Evolutionary conservation across 1,139 yeast genomes (phyloP).

Genomic region (Pichia sp.): DNA sequence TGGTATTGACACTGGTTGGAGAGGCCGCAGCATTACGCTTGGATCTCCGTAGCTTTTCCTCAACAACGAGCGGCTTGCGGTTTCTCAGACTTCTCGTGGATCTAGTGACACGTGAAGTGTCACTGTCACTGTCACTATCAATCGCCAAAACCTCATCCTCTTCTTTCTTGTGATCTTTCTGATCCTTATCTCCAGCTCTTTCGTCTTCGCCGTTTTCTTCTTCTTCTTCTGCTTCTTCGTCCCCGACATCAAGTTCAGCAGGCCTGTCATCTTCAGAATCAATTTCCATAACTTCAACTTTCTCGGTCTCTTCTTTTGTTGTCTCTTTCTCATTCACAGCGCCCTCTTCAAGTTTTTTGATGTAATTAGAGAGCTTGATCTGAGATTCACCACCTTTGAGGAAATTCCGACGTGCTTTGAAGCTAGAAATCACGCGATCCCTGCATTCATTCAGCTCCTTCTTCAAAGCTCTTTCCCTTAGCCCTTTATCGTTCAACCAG

Average conservation of each 20-base stretch:
- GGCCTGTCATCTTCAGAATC: neutral
- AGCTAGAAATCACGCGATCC: constrained; percentile 52
- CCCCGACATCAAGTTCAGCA: neutral
- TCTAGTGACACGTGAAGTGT: constrained; percentile 3
- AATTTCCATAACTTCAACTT: neutral
- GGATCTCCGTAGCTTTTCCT: neutral
- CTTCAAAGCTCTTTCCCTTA: constrained; percentile 61
- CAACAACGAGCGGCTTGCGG: neutral
- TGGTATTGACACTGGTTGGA: neutral
- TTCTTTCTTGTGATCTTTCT: constrained; percentile 3
- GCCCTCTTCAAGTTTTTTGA: constrained; percentile 36
- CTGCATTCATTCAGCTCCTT: constrained; percentile 57
- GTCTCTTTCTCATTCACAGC: constrained; percentile 20
- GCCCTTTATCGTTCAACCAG: constrained; percentile 78
- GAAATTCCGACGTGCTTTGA: constrained; percentile 56
- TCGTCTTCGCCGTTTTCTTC: neutral
- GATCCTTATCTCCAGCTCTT: constrained; percentile 4
- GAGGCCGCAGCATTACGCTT: constrained; percentile 1
- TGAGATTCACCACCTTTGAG: constrained; percentile 41
- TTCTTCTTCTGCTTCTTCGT: neutral
- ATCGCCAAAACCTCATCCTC: neutral
- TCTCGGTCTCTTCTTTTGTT: neutral
- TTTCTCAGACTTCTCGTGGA: constrained; percentile 6
- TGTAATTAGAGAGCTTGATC: constrained; percentile 36
- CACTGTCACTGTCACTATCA: neutral